A percentile compares a stretch with the other conserved stretches of the same genome.
Conservation (phyloP, 2,329 filamentous ascomycete genomes). For the Colletotrichum simmondsii region DNA sequence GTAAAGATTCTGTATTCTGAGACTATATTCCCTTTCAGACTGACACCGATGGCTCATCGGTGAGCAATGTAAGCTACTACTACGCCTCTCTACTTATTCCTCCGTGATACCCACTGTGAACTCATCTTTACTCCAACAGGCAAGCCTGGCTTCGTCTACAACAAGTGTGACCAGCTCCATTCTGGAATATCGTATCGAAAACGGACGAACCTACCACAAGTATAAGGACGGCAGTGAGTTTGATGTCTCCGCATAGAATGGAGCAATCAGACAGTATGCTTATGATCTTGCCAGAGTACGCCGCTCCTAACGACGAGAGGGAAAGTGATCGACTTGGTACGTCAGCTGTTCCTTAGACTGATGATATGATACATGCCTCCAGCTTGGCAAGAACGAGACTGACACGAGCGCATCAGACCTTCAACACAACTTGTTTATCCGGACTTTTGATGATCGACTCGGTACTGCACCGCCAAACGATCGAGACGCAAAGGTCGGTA, state of each 20-base stretch:
- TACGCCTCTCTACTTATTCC: not conserved
- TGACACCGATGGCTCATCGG: not conserved
- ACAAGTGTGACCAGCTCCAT: not conserved
- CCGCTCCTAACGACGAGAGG: conserved; percentile 3
- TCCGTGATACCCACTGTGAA: accelerated
- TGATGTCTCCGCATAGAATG: too few species aligned
- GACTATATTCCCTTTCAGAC: not conserved
- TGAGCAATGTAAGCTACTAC: not conserved
- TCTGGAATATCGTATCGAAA: conserved; percentile 36
- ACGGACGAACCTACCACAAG: conserved; percentile 50
- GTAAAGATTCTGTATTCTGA: not conserved
- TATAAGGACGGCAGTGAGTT: conserved; percentile 27
- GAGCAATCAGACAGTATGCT: not conserved
- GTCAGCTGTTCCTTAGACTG: not conserved
- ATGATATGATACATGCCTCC: not conserved
- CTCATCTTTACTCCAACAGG: not conserved
- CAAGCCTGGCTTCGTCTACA: not conserved
- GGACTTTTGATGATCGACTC: not conserved
- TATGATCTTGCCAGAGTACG: not conserved
- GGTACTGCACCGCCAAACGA: not conserved
- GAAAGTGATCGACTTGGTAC: conserved; percentile 4
- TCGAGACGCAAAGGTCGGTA: not conserved
- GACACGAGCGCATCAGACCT: not conserved
- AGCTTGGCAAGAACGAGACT: not conserved
- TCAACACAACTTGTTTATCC: not conserved